A percentile compares a stretch with the other conserved stretches of the same genome.
Evolutionary conservation across 202 grass and related monocot species (phyloP).

Genomic region (Setaria viridis): DNA sequence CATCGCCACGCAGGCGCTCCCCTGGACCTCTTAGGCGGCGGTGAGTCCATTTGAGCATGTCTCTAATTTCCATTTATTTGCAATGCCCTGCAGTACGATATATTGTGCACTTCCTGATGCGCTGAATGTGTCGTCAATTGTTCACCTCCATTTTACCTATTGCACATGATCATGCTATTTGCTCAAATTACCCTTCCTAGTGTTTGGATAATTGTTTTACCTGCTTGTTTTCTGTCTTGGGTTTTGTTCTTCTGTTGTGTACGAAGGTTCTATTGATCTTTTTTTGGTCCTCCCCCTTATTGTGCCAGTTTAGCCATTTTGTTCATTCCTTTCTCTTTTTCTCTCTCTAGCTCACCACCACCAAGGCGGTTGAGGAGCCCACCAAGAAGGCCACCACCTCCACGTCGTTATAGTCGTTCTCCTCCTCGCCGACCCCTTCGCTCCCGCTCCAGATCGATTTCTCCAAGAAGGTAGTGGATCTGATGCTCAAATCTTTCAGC

Average conservation of each 20-base stretch:
- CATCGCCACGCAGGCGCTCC: conserved; percentile 70
- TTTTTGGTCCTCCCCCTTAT: not conserved
- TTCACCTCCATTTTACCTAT: not conserved
- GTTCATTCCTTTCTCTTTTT: not conserved
- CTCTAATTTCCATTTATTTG: not conserved
- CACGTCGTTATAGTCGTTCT: conserved; percentile 70
- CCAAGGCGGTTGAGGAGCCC: conserved; percentile 90
- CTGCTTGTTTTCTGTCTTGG: conserved; percentile 12
- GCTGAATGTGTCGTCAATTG: not conserved
- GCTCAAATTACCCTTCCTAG: not conserved
- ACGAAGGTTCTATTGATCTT: not conserved
- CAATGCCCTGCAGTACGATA: not conserved
- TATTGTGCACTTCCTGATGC: not conserved
- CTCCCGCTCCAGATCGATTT: conserved; percentile 87
- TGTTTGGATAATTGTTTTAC: conserved; percentile 33
- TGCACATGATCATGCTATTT: not conserved
- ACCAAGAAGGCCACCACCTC: conserved; percentile 87
- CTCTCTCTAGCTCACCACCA: conserved; percentile 73
- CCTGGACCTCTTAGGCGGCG: conserved; percentile 76
- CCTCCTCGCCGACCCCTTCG: conserved; percentile 79
- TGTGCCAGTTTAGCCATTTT: not conserved
- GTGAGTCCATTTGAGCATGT: conserved; percentile 52
- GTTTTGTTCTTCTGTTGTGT: conserved; percentile 21
- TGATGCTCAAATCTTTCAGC: not conserved
- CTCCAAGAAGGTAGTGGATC: conserved; percentile 82